Conservation (phyloP, 1,139 yeast species). For the Geotrichum armillariae region DNA sequence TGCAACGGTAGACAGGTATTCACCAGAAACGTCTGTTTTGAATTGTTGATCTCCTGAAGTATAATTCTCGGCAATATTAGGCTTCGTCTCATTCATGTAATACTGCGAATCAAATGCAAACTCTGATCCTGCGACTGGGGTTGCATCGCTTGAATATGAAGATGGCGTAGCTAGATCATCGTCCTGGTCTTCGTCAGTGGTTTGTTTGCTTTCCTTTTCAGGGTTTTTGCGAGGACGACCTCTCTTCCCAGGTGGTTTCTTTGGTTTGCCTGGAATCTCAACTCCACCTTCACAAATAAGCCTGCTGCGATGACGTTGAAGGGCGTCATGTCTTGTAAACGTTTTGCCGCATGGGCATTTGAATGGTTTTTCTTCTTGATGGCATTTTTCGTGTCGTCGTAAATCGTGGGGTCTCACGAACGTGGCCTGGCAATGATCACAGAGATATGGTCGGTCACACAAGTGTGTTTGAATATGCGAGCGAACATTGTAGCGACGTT, state of each 20-base stretch:
- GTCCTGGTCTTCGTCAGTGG: constrained; percentile 6
- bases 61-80: background rate
- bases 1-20: background rate
- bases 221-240: constrained; percentile 35
- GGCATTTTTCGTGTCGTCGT: constrained; percentile 87
- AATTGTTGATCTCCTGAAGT: constrained; percentile 3
- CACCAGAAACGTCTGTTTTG: constrained; percentile 1
- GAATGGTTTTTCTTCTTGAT: constrained; percentile 65
- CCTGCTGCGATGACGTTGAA: constrained; percentile 75
- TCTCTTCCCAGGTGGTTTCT: constrained; percentile 34
- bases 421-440: constrained; percentile 58
- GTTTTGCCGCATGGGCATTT: constrained; percentile 90
- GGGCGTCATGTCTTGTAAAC: constrained; percentile 86
- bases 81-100: background rate
- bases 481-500: constrained; percentile 89
- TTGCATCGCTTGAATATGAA: constrained; percentile 1
- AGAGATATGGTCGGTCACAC: constrained; percentile 82
- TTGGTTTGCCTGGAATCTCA: constrained; percentile 40
- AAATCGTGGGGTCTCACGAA: constrained; percentile 93
- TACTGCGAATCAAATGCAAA: background rate
- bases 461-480: constrained; percentile 97
- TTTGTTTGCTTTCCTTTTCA: background rate
- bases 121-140: constrained; percentile 4
- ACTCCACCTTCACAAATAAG: constrained; percentile 77
- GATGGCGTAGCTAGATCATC: background rate